Evolutionary conservation across 1,139 yeast genomes (phyloP).

Genomic region (Fermentozyma sake): DNA sequence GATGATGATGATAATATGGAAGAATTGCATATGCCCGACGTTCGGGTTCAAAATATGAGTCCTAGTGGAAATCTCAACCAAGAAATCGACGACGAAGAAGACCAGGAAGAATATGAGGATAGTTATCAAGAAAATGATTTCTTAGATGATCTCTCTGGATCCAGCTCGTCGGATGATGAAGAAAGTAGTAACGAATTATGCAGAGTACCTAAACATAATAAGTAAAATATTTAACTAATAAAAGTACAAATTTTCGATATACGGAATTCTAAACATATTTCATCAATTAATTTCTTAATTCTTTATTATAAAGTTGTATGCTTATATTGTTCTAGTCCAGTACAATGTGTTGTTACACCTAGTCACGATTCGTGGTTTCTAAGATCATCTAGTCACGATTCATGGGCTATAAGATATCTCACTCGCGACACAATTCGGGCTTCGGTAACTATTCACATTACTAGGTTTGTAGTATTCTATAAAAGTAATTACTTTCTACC

Average conservation of each 20-base stretch:
- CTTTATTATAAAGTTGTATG: too few species aligned
- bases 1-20: constrained; percentile 16
- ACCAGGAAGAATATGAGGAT: constrained; percentile 17
- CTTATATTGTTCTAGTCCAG: too few species aligned
- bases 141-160: constrained; percentile 35
- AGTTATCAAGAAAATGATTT: constrained; percentile 23
- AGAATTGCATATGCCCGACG: constrained; percentile 16
- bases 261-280: background rate
- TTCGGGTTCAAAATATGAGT: constrained; percentile 19
- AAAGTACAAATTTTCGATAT: constrained; percentile 1
- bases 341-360: too few species aligned
- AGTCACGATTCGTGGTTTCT: too few species aligned
- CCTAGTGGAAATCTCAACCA: constrained; percentile 15
- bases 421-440: too few species aligned
- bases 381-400: too few species aligned
- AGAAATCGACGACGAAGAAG: constrained; percentile 22
- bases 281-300: too few species aligned
- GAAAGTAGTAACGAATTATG: constrained; percentile 20
- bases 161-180: constrained; percentile 34
- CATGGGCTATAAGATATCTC: too few species aligned
- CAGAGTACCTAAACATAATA: constrained; percentile 39
- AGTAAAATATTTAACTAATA: constrained; percentile 13
- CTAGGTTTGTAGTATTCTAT: too few species aligned
- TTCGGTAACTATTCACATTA: too few species aligned
- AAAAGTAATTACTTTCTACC: constrained; percentile 7